These are phyloP conservation scores for Rhododendron ovatum DNA, from an alignment of 148 eudicot genomes.

Conservation along the genomic window DNA sequence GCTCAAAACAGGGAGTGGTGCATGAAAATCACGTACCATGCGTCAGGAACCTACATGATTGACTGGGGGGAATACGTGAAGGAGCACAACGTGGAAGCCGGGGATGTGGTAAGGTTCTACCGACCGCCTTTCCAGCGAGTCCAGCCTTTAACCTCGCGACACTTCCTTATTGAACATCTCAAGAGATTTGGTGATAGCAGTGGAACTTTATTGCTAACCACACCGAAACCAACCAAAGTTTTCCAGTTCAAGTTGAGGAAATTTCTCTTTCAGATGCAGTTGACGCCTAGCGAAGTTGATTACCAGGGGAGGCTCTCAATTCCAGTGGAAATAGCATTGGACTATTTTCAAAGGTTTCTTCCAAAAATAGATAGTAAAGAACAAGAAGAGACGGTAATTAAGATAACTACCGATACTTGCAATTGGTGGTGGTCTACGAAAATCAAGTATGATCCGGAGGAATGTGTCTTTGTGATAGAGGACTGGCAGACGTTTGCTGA, in stretches of 20 bases:
- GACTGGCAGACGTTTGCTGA: neutral
- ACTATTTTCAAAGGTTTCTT: neutral
- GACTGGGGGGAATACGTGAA: neutral
- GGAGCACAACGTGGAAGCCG: neutral
- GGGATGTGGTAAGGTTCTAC: neutral
- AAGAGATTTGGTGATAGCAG: neutral
- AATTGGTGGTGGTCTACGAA: neutral
- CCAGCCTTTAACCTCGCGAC: neutral
- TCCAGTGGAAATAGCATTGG: neutral
- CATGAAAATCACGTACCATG: neutral
- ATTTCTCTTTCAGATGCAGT: neutral
- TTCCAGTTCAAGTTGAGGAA: neutral
- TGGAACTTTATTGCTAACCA: neutral
- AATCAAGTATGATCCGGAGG: neutral
- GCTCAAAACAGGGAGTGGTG: neutral
- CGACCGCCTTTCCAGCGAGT: neutral
- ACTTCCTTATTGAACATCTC: neutral
- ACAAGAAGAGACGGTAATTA: neutral
- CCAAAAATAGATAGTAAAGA: neutral
- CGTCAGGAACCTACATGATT: neutral
- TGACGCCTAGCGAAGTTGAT: neutral
- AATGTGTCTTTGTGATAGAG: neutral
- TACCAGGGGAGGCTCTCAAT: neutral
- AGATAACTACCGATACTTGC: neutral
- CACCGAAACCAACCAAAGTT: neutral